Conservation (phyloP, 202 grass and related monocot species). For the Schoenoplectus tabernaemontani region DNA sequence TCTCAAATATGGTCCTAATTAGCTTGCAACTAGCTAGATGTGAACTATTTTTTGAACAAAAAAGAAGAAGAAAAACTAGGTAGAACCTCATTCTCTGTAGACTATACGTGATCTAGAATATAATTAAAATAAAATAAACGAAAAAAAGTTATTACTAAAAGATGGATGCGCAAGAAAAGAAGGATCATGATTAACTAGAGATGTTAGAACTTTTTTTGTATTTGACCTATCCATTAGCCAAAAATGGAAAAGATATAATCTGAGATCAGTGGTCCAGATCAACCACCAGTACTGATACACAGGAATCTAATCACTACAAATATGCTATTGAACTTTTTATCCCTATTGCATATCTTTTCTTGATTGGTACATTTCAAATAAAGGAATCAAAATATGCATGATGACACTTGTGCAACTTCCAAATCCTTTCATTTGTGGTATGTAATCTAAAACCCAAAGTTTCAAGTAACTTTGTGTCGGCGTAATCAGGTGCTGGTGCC, state of each 20-base stretch:
- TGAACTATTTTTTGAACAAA: not conserved
- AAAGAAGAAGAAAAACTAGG: not conserved
- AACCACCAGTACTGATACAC: not conserved
- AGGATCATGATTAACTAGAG: not conserved
- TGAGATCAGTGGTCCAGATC: not conserved
- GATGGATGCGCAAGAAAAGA: not conserved
- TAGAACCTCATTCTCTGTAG: not conserved
- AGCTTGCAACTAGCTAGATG: not conserved
- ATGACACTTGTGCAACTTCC: constrained; percentile 9
- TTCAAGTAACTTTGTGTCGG: constrained; percentile 11
- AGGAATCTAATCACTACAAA: not conserved
- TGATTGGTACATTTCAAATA: not conserved
- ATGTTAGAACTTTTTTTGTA: not conserved
- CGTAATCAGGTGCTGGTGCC: not conserved
- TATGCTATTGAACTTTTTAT: not conserved
- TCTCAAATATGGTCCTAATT: not conserved
- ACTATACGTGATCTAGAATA: not conserved
- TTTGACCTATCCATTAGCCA: not conserved
- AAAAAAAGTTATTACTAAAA: not conserved
- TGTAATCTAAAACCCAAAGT: not conserved
- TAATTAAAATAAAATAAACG: not conserved
- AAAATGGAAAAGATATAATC: not conserved
- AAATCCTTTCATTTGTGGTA: not conserved
- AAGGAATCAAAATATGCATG: not conserved
- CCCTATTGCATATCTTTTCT: not conserved